Base-by-base conservation (phyloP, 2,329 filamentous ascomycete genomes). In the Moelleriella libera region DNA sequence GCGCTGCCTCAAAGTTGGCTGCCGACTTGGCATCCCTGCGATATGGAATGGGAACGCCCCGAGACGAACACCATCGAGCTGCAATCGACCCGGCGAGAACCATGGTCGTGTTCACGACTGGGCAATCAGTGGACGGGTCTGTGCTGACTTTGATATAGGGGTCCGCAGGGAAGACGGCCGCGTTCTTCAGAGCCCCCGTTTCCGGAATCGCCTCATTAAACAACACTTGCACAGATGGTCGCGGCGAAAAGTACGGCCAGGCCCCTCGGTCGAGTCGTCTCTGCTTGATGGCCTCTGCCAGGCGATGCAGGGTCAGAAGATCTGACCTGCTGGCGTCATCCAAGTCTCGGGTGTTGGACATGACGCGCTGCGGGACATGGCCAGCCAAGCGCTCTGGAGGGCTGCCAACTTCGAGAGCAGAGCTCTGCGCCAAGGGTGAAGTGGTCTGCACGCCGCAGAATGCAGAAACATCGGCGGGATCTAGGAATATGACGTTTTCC, bases 51-150 rank as follows among this genome's bases (percentile, higher is more conserved):
- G 78, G 73, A 46, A 85, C 74, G 21, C 66, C 63, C 45, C 79
- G 73, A 28, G 71, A 68, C 44, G 68, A 57, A 55, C 78, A 82
- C 76, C 78, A 85, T 31, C 65, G 66, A 21, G 78, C 80, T 39
- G 75, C 78, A 30, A 81, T 64, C 55, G 82, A 71, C 47, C 77
- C 78, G 10, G 78, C 80, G 4, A 82, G 66, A 39, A 76, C 68
- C 81, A 84, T 85, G 40, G 61, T 58, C 44, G 60, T 65, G 45
- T 60, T 53, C 9, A 69, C 66, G 4, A 68, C 53, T 0, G 61
- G 60, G 43, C 58, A 60, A 30, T 57, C 60, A 5, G 51, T 60
- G 7, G 60, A 64, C 2, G 53, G 44, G 14, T 60, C 58, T 34
- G 58, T 58, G 30, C 51, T 51, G 21, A 67, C 60, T 14, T 61